Conservation (phyloP, 768 basidiomycete species). For the Leccinum boreale region DNA sequence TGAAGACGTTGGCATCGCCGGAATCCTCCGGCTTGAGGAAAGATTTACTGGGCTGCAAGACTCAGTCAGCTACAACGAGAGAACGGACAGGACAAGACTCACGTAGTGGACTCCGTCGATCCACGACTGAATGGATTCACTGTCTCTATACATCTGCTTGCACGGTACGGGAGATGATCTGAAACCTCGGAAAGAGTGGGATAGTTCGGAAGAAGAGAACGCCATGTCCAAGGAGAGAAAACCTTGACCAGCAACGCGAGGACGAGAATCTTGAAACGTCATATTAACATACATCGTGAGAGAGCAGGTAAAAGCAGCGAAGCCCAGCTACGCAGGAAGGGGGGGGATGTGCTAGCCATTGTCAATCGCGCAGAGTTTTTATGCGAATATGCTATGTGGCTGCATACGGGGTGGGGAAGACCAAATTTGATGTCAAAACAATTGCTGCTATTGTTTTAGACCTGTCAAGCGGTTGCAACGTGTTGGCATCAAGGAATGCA, state of each 20-base stretch:
- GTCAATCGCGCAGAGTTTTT: slow-evolving; percentile 15
- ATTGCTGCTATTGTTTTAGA: slow-evolving; percentile 26
- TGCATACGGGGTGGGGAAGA: not conserved
- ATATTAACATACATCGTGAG: slow-evolving; percentile 16
- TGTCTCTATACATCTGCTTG: slow-evolving; percentile 25
- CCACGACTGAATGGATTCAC: slow-evolving; percentile 26
- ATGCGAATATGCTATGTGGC: slow-evolving; percentile 8
- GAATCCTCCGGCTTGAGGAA: slow-evolving; percentile 2
- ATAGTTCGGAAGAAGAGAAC: slow-evolving; percentile 11
- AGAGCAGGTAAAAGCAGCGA: slow-evolving; percentile 14
- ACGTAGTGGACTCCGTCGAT: slow-evolving; percentile 24
- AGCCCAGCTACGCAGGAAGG: slow-evolving; percentile 28
- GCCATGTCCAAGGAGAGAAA: slow-evolving; percentile 10
- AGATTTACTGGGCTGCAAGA: slow-evolving; percentile 14
- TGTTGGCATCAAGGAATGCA: not conserved
- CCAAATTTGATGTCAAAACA: slow-evolving; percentile 22
- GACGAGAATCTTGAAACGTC: slow-evolving; percentile 16
- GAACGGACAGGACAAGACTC: slow-evolving; percentile 1
- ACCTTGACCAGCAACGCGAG: slow-evolving; percentile 30
- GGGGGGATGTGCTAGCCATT: not conserved
- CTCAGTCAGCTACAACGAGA: not conserved
- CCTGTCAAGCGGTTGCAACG: not conserved
- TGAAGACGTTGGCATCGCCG: slow-evolving; percentile 2
- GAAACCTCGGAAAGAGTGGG: not conserved
- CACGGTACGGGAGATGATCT: slow-evolving; percentile 4